Percentiles rank a stretch among this genome's conserved stretches.
Conservation (phyloP, 2,329 filamentous ascomycete genomes). For the Claviceps africana region DNA sequence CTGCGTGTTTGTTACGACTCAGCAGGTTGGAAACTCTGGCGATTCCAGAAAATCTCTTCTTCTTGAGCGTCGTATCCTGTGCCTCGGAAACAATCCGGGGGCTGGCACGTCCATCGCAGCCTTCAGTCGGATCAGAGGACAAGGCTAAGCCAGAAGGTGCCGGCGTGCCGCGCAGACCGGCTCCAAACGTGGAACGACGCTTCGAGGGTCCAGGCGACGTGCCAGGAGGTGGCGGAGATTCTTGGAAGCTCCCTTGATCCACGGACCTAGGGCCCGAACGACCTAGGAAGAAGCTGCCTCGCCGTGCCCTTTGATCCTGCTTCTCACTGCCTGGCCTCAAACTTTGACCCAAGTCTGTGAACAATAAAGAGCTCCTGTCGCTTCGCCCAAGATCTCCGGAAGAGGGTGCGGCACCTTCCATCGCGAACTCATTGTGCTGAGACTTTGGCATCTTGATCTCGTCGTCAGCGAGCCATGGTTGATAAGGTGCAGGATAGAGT, state of each 20-base stretch:
- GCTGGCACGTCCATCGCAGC: conserved; percentile 3
- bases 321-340: conserved; percentile 22
- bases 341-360: conserved; percentile 37
- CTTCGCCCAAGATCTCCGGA: conserved; percentile 21
- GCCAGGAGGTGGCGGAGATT: conserved; percentile 9
- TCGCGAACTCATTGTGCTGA: conserved; percentile 25
- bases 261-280: conserved; percentile 14
- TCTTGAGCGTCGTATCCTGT: conserved; percentile 12
- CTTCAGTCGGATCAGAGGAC: conserved; percentile 12
- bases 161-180: conserved; percentile 11
- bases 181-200: conserved; percentile 26
- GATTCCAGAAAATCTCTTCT: conserved; percentile 33
- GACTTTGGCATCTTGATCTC: conserved; percentile 23
- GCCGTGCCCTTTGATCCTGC: conserved; percentile 21
- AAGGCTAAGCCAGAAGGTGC: conserved; percentile 8
- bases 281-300: conserved; percentile 24
- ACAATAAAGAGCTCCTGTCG: conserved; percentile 29
- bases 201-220: conserved; percentile 19
- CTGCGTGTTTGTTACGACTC: not conserved
- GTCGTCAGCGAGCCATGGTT: conserved; percentile 7
- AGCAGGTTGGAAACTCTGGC: conserved; percentile 13
- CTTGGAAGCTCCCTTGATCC: conserved; percentile 8
- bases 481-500: conserved; percentile 7
- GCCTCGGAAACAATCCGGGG: not conserved
- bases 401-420: conserved; percentile 22